Evolutionary conservation across 2,329 filamentous ascomycete species (phyloP).

Genomic region (Didymella sp.): DNA sequence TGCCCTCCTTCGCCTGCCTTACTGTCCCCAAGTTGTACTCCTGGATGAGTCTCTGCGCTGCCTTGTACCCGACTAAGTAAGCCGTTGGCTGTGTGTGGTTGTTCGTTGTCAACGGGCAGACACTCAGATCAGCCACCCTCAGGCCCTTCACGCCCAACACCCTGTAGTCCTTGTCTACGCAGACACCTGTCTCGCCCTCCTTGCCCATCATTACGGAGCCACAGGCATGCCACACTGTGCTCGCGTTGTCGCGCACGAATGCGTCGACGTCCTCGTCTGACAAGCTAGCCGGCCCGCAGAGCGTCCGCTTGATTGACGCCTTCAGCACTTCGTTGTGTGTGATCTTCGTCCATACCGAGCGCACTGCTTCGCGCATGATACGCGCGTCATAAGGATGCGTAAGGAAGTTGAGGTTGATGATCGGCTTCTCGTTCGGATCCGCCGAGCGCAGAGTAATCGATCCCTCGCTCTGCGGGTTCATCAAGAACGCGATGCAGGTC

Average conservation of each 20-base stretch:
- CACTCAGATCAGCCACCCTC: conserved; percentile 50
- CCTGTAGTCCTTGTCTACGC: conserved; percentile 48
- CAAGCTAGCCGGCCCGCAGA: conserved; percentile 54
- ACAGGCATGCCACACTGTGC: conserved; percentile 49
- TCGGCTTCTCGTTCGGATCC: conserved; percentile 59
- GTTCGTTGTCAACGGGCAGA: conserved; percentile 44
- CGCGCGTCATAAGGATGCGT: conserved; percentile 61
- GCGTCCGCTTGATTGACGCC: conserved; percentile 57
- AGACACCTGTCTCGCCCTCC: conserved; percentile 41
- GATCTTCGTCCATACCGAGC: conserved; percentile 52
- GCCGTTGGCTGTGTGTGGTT: conserved; percentile 48
- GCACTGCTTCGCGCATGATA: conserved; percentile 38
- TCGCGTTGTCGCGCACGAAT: conserved; percentile 38
- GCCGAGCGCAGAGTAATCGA: conserved; percentile 61
- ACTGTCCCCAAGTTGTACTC: conserved; percentile 35
- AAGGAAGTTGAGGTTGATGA: conserved; percentile 62
- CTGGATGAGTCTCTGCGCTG: conserved; percentile 41
- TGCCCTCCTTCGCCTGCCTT: background rate
- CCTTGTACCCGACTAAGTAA: conserved; percentile 46
- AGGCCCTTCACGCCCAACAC: conserved; percentile 50
- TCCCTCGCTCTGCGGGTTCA: conserved; percentile 59
- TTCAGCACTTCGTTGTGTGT: conserved; percentile 58
- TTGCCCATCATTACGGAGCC: conserved; percentile 50
- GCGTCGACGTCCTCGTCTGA: conserved; percentile 59
- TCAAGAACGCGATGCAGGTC: conserved; percentile 54